A percentile compares a stretch with the other conserved stretches of the same genome.
phyloP scores from a whole-genome alignment of 2,329 filamentous ascomycete species.

The Trichoderma sp. region DNA sequence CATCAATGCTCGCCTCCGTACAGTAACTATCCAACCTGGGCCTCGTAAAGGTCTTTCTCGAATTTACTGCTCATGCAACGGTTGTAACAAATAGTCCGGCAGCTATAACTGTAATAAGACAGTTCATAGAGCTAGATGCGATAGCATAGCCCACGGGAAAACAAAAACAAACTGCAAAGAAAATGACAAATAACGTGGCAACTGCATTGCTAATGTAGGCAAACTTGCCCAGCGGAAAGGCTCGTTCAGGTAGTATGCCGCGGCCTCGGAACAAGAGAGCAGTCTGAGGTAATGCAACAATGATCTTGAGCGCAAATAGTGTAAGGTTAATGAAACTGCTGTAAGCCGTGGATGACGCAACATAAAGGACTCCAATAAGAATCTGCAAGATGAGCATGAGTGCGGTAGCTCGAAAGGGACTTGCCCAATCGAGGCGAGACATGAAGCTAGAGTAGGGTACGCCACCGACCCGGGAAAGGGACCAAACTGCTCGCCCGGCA shows the following conservation, averaged over 20 bases:
- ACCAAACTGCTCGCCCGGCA: constrained; percentile 27
- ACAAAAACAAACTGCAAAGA: constrained; percentile 28
- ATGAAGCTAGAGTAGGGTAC: constrained; percentile 25
- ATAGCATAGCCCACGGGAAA: constrained; percentile 26
- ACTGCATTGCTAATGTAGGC: constrained; percentile 24
- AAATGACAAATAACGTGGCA: constrained; percentile 25
- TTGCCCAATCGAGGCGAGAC: constrained; percentile 25
- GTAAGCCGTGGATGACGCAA: constrained; percentile 26
- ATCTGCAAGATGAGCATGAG: constrained; percentile 30
- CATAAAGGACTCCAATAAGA: constrained; percentile 26
- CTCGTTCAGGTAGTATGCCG: constrained; percentile 25
- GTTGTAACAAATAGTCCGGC: constrained; percentile 24
- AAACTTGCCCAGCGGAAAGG: constrained; percentile 27
- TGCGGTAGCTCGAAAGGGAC: constrained; percentile 26
- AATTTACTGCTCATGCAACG: constrained; percentile 22
- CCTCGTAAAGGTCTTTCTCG: constrained; percentile 25
- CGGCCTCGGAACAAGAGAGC: constrained; percentile 26
- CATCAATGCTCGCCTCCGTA: constrained; percentile 4
- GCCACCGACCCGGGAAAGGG: constrained; percentile 27
- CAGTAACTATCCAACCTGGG: constrained; percentile 17
- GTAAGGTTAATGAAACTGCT: constrained; percentile 28
- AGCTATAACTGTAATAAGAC: constrained; percentile 27
- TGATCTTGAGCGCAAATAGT: constrained; percentile 28
- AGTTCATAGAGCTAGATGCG: constrained; percentile 26
- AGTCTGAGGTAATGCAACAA: constrained; percentile 26